Percentiles rank a stretch among this genome's conserved stretches.
Evolutionary conservation across 1,139 yeast genomes (phyloP).

Genomic region (Barnettozyma hawaiiensis): DNA sequence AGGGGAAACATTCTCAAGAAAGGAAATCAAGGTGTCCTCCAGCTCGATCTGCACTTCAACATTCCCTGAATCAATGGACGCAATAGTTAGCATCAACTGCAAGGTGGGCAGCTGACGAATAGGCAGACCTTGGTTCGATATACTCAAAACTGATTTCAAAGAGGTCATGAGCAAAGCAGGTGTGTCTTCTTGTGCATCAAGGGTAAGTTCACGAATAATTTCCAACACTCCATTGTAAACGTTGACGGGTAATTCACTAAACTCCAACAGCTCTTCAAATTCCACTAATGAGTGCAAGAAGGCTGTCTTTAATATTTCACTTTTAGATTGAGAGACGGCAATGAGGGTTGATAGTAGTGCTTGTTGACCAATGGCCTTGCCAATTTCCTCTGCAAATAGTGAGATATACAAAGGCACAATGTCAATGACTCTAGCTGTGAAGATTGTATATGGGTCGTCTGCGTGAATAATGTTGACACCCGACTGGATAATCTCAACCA

Average conservation of each 20-base stretch:
- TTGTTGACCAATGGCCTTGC: conserved; percentile 17
- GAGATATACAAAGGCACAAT: conserved; percentile 38
- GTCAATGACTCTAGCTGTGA: conserved; percentile 38
- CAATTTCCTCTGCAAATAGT: conserved; percentile 30
- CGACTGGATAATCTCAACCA: background rate
- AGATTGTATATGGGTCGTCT: background rate
- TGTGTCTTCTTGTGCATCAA: conserved; percentile 76
- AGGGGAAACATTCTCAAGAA: conserved; percentile 43
- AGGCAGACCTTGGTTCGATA: background rate
- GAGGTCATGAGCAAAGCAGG: conserved; percentile 59
- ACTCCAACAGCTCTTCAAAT: conserved; percentile 1
- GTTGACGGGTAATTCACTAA: conserved; percentile 14
- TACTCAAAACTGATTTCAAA: conserved; percentile 31
- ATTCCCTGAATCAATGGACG: conserved; percentile 72
- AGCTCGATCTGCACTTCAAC: conserved; percentile 54
- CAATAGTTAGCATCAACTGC: conserved; percentile 54
- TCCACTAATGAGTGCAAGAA: conserved; percentile 39
- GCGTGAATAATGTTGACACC: background rate
- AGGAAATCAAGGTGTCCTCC: conserved; percentile 56
- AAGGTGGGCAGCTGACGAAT: conserved; percentile 34
- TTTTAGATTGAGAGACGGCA: conserved; percentile 24
- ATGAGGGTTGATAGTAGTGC: conserved; percentile 25
- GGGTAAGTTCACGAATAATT: conserved; percentile 41
- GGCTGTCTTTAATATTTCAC: conserved; percentile 37
- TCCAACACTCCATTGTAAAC: conserved; percentile 36